Conservation (phyloP, 257 asterid genomes). For the Capsicum baccatum region DNA sequence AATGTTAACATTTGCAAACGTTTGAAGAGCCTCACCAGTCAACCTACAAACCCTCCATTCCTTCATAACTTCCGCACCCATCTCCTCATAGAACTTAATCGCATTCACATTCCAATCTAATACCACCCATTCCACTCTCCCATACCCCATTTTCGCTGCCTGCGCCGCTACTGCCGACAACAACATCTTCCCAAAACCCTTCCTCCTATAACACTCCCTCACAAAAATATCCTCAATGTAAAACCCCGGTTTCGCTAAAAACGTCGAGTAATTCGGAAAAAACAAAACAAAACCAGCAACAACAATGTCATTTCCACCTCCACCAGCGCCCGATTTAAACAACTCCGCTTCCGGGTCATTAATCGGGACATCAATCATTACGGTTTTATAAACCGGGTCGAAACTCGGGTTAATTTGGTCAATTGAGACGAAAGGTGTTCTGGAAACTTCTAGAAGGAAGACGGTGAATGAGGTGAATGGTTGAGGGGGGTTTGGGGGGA, state of each 20-base stretch:
- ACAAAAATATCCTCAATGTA: constrained; percentile 82
- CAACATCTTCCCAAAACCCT: constrained; percentile 72
- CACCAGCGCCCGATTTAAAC: constrained; percentile 45
- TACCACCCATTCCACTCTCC: constrained; percentile 94
- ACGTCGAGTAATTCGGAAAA: constrained; percentile 82
- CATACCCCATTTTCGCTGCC: constrained; percentile 90
- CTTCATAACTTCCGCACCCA: constrained; percentile 76
- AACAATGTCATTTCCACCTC: constrained; percentile 39
- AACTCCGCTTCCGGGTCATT: constrained; percentile 59
- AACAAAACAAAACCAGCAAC: constrained; percentile 77
- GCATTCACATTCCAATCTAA: constrained; percentile 85
- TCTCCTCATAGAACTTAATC: constrained; percentile 70
- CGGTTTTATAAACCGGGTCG: constrained; percentile 39
- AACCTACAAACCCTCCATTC: constrained; percentile 91
- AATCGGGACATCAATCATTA: constrained; percentile 62
- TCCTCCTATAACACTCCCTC: constrained; percentile 84
- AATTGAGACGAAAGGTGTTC: constrained; percentile 37
- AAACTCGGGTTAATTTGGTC: constrained; percentile 27
- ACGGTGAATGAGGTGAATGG: constrained; percentile 56
- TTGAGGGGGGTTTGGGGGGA: constrained; percentile 35
- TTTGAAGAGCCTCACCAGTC: constrained; percentile 69
- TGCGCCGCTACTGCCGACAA: constrained; percentile 78
- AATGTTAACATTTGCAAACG: constrained; percentile 47
- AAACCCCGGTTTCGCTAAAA: constrained; percentile 84
- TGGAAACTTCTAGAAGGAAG: constrained; percentile 55